phyloP scores from a whole-genome alignment of 1,139 yeast species.

The Taiozyma sp. region DNA sequence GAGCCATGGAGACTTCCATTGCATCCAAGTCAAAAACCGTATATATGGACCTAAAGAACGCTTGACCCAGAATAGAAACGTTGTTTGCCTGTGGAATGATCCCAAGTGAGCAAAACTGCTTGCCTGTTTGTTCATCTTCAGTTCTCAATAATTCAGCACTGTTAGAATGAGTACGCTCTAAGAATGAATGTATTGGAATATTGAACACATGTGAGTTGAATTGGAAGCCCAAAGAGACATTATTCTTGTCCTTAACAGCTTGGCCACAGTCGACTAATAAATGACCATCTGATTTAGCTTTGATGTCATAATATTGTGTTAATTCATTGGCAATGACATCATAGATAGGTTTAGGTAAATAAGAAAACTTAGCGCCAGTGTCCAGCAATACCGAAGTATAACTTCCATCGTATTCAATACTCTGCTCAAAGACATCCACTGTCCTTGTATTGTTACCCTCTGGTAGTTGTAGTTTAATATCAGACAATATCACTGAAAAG shows the following conservation, averaged over 20 bases:
- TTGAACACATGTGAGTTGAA: constrained; percentile 5
- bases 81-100: constrained; percentile 3
- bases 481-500: constrained; percentile 13
- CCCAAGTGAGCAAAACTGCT: constrained; percentile 5
- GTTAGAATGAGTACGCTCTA: constrained; percentile 6
- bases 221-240: constrained; percentile 1
- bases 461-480: constrained; percentile 4
- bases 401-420: constrained; percentile 1
- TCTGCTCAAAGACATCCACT: background rate
- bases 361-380: constrained; percentile 58
- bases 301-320: background rate
- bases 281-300: background rate
- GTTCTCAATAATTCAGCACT: background rate
- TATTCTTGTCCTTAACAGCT: background rate
- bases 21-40: constrained; percentile 65
- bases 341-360: constrained; percentile 39
- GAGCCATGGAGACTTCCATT: constrained; percentile 56
- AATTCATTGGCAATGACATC: constrained; percentile 4
- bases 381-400: constrained; percentile 44
- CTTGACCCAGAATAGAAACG: constrained; percentile 51
- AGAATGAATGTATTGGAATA: constrained; percentile 39
- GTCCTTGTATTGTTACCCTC: background rate
- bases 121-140: background rate
- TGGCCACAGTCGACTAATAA: background rate
- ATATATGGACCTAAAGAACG: constrained; percentile 59